Percentiles rank a stretch among this genome's conserved stretches.
phyloP scores from a whole-genome alignment of 306 rosid genomes.

The Vigna hirtella region DNA sequence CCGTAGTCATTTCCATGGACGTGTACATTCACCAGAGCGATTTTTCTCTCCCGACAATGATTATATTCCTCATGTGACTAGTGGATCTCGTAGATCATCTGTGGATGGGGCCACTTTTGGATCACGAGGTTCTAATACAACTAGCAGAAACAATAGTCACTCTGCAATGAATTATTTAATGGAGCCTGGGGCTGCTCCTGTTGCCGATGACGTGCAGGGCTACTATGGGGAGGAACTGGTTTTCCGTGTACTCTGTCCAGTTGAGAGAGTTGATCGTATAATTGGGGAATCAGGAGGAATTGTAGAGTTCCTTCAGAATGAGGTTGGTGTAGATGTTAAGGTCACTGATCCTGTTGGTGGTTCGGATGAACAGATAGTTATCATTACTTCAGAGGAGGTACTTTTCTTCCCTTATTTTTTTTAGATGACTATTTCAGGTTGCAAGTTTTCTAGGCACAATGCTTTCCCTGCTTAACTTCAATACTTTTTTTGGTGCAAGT shows the following conservation, averaged over 20 bases:
- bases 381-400: constrained; percentile 95
- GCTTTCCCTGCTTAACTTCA: constrained; percentile 32
- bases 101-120: constrained; percentile 72
- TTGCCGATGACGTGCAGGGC: constrained; percentile 65
- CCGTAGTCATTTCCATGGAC: constrained; percentile 83
- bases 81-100: constrained; percentile 70
- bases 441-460: constrained; percentile 8
- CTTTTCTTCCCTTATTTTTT: constrained; percentile 34
- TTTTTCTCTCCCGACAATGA: constrained; percentile 86
- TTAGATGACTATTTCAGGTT: constrained; percentile 32
- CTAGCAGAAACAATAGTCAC: constrained; percentile 69
- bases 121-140: constrained; percentile 59
- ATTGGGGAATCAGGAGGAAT: constrained; percentile 91
- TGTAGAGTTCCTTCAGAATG: constrained; percentile 80
- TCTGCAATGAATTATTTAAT: constrained; percentile 57
- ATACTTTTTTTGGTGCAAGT: constrained; percentile 24
- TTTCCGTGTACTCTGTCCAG: constrained; percentile 91
- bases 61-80: constrained; percentile 64
- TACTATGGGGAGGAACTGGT: constrained; percentile 78
- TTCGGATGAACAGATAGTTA: constrained; percentile 83
- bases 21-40: constrained; percentile 81
- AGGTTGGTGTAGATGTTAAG: constrained; percentile 89
- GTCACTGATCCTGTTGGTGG: constrained; percentile 71
- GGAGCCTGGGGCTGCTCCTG: constrained; percentile 67
- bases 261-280: constrained; percentile 71